Conservation (phyloP, 163 green algal genomes). For the Scenedesmus sp. region DNA sequence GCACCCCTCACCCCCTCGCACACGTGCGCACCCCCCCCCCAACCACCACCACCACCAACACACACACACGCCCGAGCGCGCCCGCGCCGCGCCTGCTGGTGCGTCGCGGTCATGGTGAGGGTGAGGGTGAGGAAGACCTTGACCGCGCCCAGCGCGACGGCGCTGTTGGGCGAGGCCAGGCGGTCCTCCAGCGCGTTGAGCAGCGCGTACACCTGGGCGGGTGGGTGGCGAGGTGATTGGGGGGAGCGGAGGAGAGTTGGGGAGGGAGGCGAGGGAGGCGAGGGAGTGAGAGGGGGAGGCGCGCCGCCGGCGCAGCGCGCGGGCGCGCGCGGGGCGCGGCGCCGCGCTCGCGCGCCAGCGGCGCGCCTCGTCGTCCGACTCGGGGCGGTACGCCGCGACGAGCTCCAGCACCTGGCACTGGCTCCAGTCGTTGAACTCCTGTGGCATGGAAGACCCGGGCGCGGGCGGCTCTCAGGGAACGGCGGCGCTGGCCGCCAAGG, state of each 20-base stretch:
- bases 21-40: no score
- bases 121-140: constrained; percentile 96
- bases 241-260: background rate
- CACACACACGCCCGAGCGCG: background rate
- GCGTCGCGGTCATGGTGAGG: constrained; percentile 84
- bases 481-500: background rate
- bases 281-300: background rate
- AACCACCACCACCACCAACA: no score
- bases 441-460: background rate
- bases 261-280: no score
- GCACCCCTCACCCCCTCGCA: no score
- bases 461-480: background rate
- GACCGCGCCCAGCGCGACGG: constrained; percentile 89
- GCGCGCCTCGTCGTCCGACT: no score
- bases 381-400: constrained; percentile 77
- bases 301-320: no score
- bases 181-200: constrained; percentile 97
- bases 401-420: constrained; percentile 95
- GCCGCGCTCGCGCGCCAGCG: no score
- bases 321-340: no score
- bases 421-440: constrained; percentile 93
- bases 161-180: constrained; percentile 87
- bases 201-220: constrained; percentile 90
- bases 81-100: constrained; percentile 80
- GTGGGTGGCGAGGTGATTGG: no score